A percentile compares a stretch with the other conserved stretches of the same genome.
These are phyloP conservation scores for Xylariaceae sp. DNA, from an alignment of 2,329 filamentous ascomycete species.

Conservation along the genomic window DNA sequence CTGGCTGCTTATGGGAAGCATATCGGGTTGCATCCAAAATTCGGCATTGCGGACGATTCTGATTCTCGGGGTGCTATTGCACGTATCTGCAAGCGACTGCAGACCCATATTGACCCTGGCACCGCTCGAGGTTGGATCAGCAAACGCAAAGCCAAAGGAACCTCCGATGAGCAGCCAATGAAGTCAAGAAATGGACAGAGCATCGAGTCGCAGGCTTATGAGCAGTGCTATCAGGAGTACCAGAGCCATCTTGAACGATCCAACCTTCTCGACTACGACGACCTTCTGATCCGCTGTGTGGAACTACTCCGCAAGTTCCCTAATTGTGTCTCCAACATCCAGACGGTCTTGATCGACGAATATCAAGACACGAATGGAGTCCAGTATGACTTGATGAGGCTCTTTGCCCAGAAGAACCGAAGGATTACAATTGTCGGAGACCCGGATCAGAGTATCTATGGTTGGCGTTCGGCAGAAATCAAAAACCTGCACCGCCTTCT, in stretches of 20 bases:
- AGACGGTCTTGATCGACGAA: slow-evolving; percentile 91
- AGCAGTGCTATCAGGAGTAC: slow-evolving; percentile 69
- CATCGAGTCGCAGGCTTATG: slow-evolving; percentile 54
- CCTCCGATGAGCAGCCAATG: slow-evolving; percentile 29
- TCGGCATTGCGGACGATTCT: slow-evolving; percentile 82
- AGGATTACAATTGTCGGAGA: slow-evolving; percentile 95
- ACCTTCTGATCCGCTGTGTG: slow-evolving; percentile 78
- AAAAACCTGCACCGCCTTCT: slow-evolving; percentile 80
- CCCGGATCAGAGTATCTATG: slow-evolving; percentile 96
- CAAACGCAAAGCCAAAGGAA: slow-evolving; percentile 57
- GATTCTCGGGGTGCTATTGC: slow-evolving; percentile 78
- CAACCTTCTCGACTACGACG: slow-evolving; percentile 90
- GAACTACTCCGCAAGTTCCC: slow-evolving; percentile 71
- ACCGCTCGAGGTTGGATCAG: slow-evolving; percentile 73
- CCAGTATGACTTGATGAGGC: slow-evolving; percentile 89
- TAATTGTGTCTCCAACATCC: slow-evolving; percentile 80
- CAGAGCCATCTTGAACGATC: slow-evolving; percentile 69
- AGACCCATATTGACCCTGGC: slow-evolving; percentile 64
- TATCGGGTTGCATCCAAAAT: slow-evolving; percentile 77
- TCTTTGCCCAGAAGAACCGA: slow-evolving; percentile 68
- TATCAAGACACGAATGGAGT: slow-evolving; percentile 97
- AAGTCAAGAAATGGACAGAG: slow-evolving; percentile 41
- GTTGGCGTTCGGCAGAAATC: slow-evolving; percentile 89
- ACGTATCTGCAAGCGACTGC: slow-evolving; percentile 74
- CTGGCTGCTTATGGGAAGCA: slow-evolving; percentile 77